These are phyloP conservation scores for Beauveria sp. DNA, from an alignment of 2,329 filamentous ascomycete species.

Conservation along the genomic window DNA sequence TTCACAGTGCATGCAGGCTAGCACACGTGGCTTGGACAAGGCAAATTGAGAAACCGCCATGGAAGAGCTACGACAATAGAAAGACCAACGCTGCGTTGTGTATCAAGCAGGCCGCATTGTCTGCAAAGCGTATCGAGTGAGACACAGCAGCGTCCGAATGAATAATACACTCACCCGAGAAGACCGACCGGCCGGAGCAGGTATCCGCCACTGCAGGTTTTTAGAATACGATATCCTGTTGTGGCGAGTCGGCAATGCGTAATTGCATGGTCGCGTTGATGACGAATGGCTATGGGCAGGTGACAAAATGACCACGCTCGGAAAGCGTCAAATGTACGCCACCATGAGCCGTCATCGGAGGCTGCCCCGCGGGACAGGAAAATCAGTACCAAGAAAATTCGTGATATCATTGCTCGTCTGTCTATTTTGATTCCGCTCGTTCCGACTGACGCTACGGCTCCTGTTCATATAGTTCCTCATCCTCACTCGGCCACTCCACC, in stretches of 20 bases:
- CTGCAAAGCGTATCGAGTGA: background rate
- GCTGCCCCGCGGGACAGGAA: background rate
- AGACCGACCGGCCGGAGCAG: background rate
- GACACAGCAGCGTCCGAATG: background rate
- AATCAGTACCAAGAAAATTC: background rate
- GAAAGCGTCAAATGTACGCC: background rate
- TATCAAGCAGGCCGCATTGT: background rate
- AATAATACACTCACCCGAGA: background rate
- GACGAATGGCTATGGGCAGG: background rate
- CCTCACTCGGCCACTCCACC: constrained; percentile 39
- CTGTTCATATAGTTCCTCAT: constrained; percentile 27
- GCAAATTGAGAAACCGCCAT: too few relatives aligned
- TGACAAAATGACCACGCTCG: background rate
- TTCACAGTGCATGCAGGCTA: too few relatives aligned
- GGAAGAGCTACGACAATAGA: too few relatives aligned
- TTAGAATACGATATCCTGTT: background rate
- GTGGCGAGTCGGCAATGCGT: background rate
- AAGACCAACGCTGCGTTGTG: too few relatives aligned
- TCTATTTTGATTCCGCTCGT: background rate
- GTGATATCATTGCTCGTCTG: background rate
- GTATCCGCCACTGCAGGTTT: background rate
- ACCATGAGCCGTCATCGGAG: constrained; percentile 6
- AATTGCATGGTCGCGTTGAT: background rate
- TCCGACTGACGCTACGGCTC: background rate
- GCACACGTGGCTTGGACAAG: too few relatives aligned